A percentile compares a stretch with the other conserved stretches of the same genome.
Evolutionary conservation across 345 rosid species (phyloP).

Genomic region (Trapa incisa): DNA sequence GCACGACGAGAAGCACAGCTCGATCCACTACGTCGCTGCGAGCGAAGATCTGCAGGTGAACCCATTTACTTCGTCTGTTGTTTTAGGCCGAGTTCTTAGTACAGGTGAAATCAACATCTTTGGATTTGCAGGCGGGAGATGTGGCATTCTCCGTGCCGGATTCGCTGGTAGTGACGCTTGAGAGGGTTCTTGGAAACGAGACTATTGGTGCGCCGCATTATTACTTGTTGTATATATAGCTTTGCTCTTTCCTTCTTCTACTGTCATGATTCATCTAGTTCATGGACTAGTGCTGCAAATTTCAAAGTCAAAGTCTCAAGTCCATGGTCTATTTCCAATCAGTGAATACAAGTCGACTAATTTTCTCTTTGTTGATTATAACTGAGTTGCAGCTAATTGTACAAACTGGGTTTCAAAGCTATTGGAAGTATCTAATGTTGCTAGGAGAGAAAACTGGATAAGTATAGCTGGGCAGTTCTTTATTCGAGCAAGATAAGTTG

Average conservation of each 20-base stretch:
- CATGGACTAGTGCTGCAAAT: neutral
- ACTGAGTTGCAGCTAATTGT: neutral
- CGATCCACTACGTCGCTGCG: conserved; percentile 87
- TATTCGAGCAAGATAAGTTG: neutral
- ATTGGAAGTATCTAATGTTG: neutral
- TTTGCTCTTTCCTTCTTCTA: neutral
- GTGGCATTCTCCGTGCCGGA: conserved; percentile 80
- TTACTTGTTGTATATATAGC: neutral
- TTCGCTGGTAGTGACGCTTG: conserved; percentile 83
- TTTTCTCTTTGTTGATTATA: neutral
- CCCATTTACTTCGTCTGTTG: neutral
- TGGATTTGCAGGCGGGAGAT: conserved; percentile 50
- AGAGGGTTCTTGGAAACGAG: conserved; percentile 93
- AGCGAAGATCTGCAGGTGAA: conserved; percentile 76
- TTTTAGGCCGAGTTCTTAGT: neutral
- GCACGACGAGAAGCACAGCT: conserved; percentile 43
- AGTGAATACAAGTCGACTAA: neutral
- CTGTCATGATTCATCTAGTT: neutral
- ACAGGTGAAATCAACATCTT: conserved; percentile 5
- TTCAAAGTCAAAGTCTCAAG: neutral
- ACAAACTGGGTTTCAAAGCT: neutral
- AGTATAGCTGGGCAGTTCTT: neutral
- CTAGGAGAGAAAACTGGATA: neutral
- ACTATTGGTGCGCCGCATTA: conserved; percentile 58
- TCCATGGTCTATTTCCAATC: neutral